A percentile compares a stretch with the other conserved stretches of the same genome.
These are phyloP conservation scores for Heterococcus sp. DNA, from an alignment of 108 stramenopile genomes.

Conservation along the genomic window DNA sequence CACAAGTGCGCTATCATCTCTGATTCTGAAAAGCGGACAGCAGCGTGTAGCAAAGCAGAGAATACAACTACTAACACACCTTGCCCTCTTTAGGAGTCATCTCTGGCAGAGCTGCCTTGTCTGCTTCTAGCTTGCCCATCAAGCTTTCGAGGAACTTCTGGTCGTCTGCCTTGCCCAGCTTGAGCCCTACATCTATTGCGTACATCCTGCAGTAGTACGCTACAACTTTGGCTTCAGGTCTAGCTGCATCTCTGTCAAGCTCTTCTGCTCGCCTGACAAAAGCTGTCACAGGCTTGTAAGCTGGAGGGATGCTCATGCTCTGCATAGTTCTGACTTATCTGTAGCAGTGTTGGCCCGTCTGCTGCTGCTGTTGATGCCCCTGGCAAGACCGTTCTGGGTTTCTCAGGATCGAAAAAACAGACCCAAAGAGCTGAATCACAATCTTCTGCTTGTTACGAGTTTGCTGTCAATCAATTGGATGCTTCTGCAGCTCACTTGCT, in stretches of 20 bases:
- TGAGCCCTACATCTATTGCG: slow-evolving; percentile 49
- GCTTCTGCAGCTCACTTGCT: no score
- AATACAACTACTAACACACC: no score
- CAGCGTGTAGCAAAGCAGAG: no score
- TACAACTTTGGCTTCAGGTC: slow-evolving; percentile 44
- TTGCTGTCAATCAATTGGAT: no score
- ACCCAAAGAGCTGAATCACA: no score
- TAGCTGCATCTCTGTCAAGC: slow-evolving; percentile 22
- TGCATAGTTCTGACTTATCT: neutral
- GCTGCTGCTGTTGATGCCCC: slow-evolving; percentile 1
- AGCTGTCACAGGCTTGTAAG: slow-evolving; percentile 38
- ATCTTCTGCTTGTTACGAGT: no score
- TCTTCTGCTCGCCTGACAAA: slow-evolving; percentile 49
- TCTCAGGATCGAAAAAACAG: neutral
- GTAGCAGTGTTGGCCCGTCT: neutral
- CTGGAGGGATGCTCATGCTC: slow-evolving; percentile 40
- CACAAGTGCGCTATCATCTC: no score
- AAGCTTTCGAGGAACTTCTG: slow-evolving; percentile 23
- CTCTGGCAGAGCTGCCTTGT: slow-evolving; percentile 23
- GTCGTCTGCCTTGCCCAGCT: slow-evolving; percentile 39
- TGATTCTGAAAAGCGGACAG: no score
- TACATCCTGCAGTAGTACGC: slow-evolving; percentile 53
- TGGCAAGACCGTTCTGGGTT: neutral
- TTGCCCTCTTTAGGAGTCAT: no score
- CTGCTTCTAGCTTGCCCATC: slow-evolving; percentile 46